These are phyloP conservation scores for Diaporthe sp. DNA, from an alignment of 2,329 filamentous ascomycete species.

Conservation along the genomic window DNA sequence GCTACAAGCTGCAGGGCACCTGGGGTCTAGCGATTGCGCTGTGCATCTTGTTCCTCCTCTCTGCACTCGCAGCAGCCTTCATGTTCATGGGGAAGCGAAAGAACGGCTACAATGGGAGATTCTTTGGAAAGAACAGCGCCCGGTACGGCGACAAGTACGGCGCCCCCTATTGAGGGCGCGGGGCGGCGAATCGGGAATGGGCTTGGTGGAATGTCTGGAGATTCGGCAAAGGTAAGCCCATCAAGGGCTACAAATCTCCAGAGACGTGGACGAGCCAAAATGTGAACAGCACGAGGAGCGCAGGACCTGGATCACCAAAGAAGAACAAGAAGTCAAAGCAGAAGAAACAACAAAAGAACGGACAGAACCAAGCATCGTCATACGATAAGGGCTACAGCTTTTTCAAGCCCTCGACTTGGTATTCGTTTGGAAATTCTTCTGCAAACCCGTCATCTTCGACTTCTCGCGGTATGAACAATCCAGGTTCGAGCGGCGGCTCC, in stretches of 20 bases:
- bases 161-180: slow-evolving; percentile 34
- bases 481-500: slow-evolving; percentile 21
- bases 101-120: slow-evolving; percentile 6
- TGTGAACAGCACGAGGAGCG: slow-evolving; percentile 23
- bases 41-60: slow-evolving; percentile 78
- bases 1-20: slow-evolving; percentile 86
- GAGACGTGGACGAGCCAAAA: slow-evolving; percentile 32
- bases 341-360: slow-evolving; percentile 33
- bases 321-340: slow-evolving; percentile 32
- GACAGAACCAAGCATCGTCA: slow-evolving; percentile 23
- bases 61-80: slow-evolving; percentile 68
- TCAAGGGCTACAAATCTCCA: slow-evolving; percentile 29
- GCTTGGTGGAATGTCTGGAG: slow-evolving; percentile 38
- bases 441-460: slow-evolving; percentile 10
- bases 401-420: slow-evolving; percentile 38
- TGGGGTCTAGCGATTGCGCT: slow-evolving; percentile 89
- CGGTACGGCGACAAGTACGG: slow-evolving; percentile 32
- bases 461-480: slow-evolving; percentile 26
- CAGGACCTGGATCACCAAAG: slow-evolving; percentile 30
- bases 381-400: slow-evolving; percentile 36
- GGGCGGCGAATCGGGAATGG: slow-evolving; percentile 33
- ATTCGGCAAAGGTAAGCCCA: slow-evolving; percentile 27
- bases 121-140: slow-evolving; percentile 34
- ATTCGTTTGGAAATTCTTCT: not conserved
- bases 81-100: slow-evolving; percentile 72